These are phyloP conservation scores for Serendipita sp. DNA, from an alignment of 768 basidiomycete species.

Conservation along the genomic window DNA sequence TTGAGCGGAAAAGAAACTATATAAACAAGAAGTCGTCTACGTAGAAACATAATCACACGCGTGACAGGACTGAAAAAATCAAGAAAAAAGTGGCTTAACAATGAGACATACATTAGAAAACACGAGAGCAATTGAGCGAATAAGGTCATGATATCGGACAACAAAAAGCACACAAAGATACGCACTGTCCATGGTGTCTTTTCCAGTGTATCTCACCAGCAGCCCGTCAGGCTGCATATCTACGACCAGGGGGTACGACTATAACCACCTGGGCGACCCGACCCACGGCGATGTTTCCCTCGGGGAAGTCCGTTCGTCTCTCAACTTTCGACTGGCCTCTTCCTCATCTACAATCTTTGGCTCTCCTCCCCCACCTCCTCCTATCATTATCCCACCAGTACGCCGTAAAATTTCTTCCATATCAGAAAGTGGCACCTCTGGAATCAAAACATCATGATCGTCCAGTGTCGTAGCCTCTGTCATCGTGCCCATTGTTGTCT, in stretches of 20 bases:
- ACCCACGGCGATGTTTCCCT: background rate
- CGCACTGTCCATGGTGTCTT: no score
- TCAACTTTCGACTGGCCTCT: background rate
- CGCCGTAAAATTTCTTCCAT: background rate
- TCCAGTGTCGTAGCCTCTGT: background rate
- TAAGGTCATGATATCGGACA: no score
- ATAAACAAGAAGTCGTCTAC: no score
- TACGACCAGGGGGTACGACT: background rate
- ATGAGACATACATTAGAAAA: no score
- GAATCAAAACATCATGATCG: background rate
- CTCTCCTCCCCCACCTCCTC: background rate
- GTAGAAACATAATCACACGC: no score
- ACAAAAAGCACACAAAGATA: no score
- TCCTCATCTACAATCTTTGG: conserved; percentile 4
- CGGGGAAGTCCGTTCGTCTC: background rate
- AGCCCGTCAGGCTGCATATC: background rate
- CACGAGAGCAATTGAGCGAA: no score
- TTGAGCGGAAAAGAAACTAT: no score
- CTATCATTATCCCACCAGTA: background rate
- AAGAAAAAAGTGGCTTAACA: no score
- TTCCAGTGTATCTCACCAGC: no score
- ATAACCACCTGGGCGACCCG: background rate
- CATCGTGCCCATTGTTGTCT: conserved; percentile 1
- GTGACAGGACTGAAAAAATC: no score
- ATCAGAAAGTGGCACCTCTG: conserved; percentile 3